Evolutionary conservation across 176 grass and related monocot species (phyloP).

Genomic region (Ananas comosus): DNA sequence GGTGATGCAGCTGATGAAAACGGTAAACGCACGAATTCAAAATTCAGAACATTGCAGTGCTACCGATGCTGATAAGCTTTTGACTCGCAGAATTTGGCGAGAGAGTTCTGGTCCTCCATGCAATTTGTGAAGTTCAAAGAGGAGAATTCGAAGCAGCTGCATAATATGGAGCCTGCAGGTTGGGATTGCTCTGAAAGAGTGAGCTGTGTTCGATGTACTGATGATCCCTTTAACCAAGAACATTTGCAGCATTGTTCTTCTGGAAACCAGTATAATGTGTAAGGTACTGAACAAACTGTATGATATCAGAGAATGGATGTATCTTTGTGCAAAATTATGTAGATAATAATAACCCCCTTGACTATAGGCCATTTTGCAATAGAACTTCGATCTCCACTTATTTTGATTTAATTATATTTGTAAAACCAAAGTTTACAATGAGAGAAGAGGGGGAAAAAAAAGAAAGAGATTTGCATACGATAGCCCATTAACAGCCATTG

Average conservation of each 20-base stretch:
- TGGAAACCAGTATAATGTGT: not conserved
- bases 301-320: too few species aligned
- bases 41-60: not conserved
- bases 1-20: slow-evolving; percentile 5
- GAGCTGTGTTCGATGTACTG: not conserved
- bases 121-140: slow-evolving; percentile 4
- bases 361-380: too few species aligned
- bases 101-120: slow-evolving; percentile 1
- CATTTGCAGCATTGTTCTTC: not conserved
- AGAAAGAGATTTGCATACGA: too few species aligned
- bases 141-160: not conserved
- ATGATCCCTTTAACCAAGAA: slow-evolving; percentile 8
- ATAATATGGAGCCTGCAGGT: not conserved
- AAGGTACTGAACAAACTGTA: not conserved
- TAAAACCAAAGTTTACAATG: too few species aligned
- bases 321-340: too few species aligned
- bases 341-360: too few species aligned
- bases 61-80: too few species aligned
- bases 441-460: too few species aligned
- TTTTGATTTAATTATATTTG: too few species aligned
- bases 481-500: too few species aligned
- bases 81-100: not conserved
- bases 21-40: not conserved
- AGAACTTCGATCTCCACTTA: too few species aligned
- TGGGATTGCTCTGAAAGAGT: slow-evolving; percentile 6